Percentiles rank a stretch among this genome's conserved stretches.
These are phyloP conservation scores for Botrytis cinerea DNA, from an alignment of 2,329 filamentous ascomycete genomes.

Conservation along the genomic window DNA sequence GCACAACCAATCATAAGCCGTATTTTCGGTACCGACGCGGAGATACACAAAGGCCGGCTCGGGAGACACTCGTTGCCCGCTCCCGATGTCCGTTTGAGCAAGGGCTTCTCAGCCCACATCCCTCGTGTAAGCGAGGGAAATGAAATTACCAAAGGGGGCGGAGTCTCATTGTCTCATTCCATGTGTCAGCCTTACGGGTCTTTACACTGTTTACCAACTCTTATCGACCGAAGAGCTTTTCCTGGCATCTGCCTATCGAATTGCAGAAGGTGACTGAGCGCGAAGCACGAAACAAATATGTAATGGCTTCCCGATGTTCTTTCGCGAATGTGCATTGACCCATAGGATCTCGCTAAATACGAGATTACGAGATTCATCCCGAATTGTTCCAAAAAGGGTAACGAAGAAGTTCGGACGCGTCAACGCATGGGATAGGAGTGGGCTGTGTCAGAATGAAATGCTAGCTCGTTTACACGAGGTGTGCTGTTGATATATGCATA, in stretches of 20 bases:
- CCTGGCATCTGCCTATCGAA: neutral
- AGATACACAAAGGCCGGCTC: neutral
- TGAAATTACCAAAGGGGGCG: neutral
- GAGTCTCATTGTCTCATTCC: neutral
- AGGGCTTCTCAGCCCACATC: neutral
- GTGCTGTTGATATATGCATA: slow-evolving; percentile 5
- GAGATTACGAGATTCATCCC: neutral
- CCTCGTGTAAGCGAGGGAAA: neutral
- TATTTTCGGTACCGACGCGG: neutral
- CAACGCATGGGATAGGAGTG: neutral
- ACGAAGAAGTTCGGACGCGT: slow-evolving; percentile 1
- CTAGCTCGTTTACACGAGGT: neutral
- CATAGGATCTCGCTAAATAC: neutral
- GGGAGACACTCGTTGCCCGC: neutral
- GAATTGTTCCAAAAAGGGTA: neutral
- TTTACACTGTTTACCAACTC: neutral
- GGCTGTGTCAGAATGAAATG: neutral
- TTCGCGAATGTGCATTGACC: neutral
- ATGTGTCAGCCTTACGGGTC: neutral
- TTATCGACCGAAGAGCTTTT: neutral
- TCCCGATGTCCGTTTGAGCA: slow-evolving; percentile 1
- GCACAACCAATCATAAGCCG: neutral
- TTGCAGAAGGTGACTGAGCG: neutral
- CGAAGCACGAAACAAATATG: neutral
- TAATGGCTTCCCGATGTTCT: neutral